Evolutionary conservation across 345 rosid species (phyloP).

Genomic region (Ricinus communis): DNA sequence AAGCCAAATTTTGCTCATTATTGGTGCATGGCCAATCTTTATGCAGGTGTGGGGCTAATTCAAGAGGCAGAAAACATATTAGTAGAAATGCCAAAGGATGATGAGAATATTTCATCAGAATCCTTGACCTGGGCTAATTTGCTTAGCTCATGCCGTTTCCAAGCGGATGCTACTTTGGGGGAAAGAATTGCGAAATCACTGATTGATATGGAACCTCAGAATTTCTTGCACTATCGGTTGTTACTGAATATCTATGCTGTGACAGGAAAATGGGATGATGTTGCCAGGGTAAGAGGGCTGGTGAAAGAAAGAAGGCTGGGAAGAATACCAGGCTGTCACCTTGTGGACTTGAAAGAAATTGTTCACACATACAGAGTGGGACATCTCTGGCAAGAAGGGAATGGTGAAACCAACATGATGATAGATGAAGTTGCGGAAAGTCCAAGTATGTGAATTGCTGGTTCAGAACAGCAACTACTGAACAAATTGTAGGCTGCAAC

Average conservation of each 20-base stretch:
- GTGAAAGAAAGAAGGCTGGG: constrained; percentile 45
- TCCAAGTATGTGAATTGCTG: constrained; percentile 6
- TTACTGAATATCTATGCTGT: constrained; percentile 58
- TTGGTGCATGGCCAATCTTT: constrained; percentile 84
- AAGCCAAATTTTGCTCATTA: constrained; percentile 71
- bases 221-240: constrained; percentile 52
- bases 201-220: constrained; percentile 51
- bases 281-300: constrained; percentile 44
- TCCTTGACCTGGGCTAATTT: constrained; percentile 51
- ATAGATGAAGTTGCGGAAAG: neutral
- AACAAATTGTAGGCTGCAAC: neutral
- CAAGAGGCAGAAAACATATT: constrained; percentile 52
- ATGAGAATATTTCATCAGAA: constrained; percentile 40
- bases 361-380: constrained; percentile 44
- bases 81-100: constrained; percentile 38
- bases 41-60: constrained; percentile 34
- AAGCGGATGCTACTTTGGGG: constrained; percentile 42
- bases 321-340: constrained; percentile 54
- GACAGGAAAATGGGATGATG: constrained; percentile 58
- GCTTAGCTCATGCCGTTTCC: constrained; percentile 50
- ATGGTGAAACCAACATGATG: constrained; percentile 10
- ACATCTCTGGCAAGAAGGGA: constrained; percentile 16
- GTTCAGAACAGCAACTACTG: neutral
- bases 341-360: constrained; percentile 59
- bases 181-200: constrained; percentile 51